phyloP scores from a whole-genome alignment of 805 yeast species.

The Spathaspora hagerdaliae region DNA sequence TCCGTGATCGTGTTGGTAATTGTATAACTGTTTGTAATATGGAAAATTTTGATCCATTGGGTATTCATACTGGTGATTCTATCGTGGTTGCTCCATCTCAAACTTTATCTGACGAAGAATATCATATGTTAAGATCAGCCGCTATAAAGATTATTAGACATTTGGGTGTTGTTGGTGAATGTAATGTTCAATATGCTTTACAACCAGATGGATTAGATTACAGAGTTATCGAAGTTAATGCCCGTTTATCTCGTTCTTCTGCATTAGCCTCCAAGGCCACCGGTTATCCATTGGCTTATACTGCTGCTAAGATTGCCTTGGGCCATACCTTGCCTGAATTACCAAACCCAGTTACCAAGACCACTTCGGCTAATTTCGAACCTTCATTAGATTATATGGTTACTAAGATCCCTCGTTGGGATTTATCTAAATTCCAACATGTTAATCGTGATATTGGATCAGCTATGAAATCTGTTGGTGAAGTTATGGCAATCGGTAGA shows the following conservation, averaged over 20 bases:
- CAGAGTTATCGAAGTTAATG: slow-evolving; percentile 96
- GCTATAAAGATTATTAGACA: slow-evolving; percentile 97
- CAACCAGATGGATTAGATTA: slow-evolving; percentile 95
- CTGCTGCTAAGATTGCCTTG: slow-evolving; percentile 95
- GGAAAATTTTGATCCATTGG: slow-evolving; percentile 98
- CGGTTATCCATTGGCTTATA: slow-evolving; percentile 97
- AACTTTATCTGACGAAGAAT: slow-evolving; percentile 94
- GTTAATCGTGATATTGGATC: slow-evolving; percentile 93
- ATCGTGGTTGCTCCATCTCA: slow-evolving; percentile 99
- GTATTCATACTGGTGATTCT: slow-evolving; percentile 98
- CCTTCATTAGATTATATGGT: slow-evolving; percentile 96
- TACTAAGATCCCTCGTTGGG: slow-evolving; percentile 98
- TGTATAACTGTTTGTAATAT: slow-evolving; percentile 98
- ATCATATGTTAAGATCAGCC: slow-evolving; percentile 95
- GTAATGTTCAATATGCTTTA: slow-evolving; percentile 95
- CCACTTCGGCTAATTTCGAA: slow-evolving; percentile 94
- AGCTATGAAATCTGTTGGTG: slow-evolving; percentile 98
- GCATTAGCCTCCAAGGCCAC: slow-evolving; percentile 98
- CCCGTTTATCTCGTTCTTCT: slow-evolving; percentile 93
- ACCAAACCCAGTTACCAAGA: slow-evolving; percentile 94
- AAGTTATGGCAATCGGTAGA: slow-evolving; percentile 98
- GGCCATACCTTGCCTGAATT: slow-evolving; percentile 93
- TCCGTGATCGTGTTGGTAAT: slow-evolving; percentile 92
- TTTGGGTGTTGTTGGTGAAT: slow-evolving; percentile 97
- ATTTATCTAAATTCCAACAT: slow-evolving; percentile 89